phyloP scores from a whole-genome alignment of 305 asterid genomes.

The Rubia occidens region DNA sequence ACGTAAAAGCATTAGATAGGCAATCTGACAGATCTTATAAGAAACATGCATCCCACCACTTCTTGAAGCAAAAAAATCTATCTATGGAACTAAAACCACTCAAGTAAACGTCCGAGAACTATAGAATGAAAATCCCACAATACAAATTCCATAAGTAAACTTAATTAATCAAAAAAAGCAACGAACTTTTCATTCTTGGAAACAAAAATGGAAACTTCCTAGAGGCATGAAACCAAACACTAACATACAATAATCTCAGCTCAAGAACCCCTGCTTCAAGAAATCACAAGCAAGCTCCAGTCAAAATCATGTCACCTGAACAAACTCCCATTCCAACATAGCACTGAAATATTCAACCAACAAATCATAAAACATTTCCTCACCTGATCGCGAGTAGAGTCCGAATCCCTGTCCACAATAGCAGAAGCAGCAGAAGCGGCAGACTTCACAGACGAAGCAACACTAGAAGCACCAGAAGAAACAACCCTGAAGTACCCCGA shows the following conservation, averaged over 20 bases:
- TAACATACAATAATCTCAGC: neutral
- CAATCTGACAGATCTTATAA: neutral
- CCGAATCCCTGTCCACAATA: slow-evolving; percentile 63
- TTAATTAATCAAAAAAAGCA: neutral
- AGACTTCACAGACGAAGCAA: slow-evolving; percentile 75
- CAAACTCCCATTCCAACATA: neutral
- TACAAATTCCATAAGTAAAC: neutral
- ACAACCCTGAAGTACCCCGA: slow-evolving; percentile 65
- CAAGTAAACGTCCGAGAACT: neutral
- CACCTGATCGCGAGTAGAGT: slow-evolving; percentile 62
- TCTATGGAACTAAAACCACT: neutral
- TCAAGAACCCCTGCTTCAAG: neutral
- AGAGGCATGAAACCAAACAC: neutral
- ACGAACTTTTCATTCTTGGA: neutral
- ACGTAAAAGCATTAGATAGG: neutral
- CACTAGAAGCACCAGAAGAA: slow-evolving; percentile 73
- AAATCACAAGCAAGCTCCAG: neutral
- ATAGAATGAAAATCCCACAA: neutral
- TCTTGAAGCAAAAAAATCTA: neutral
- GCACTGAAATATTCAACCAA: neutral
- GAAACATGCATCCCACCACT: neutral
- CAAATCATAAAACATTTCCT: neutral
- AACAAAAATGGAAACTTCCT: neutral
- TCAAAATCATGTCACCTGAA: neutral
- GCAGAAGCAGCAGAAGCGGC: slow-evolving; percentile 89